Conservation (phyloP, 1,284 basidiomycete species). For the Trametes versicolor region DNA sequence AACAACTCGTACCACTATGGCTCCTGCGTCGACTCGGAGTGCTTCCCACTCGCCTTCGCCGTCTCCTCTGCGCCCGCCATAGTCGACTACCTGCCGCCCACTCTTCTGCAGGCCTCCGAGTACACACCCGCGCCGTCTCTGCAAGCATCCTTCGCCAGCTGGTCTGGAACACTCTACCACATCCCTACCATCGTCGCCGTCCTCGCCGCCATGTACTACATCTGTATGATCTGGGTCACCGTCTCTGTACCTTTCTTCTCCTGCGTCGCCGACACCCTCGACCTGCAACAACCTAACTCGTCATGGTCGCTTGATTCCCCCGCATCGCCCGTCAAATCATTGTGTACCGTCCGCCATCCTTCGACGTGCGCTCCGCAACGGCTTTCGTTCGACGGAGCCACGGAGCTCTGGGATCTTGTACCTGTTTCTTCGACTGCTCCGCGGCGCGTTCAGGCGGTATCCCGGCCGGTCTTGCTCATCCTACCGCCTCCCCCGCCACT, state of each 20-base stretch:
- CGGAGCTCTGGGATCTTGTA: background rate
- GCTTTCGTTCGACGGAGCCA: background rate
- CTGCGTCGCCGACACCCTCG: slow-evolving; percentile 1
- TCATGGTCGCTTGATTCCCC: slow-evolving; percentile 13
- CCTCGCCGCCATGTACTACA: background rate
- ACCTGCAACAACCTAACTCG: slow-evolving; percentile 14
- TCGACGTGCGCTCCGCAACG: slow-evolving; percentile 4
- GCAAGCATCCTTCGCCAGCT: background rate
- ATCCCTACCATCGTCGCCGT: background rate
- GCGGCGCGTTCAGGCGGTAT: too few relatives aligned
- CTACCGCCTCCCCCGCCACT: too few relatives aligned
- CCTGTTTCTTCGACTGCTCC: too few relatives aligned
- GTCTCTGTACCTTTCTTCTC: slow-evolving; percentile 4
- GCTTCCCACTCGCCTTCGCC: too few relatives aligned
- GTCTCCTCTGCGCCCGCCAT: slow-evolving; percentile 6
- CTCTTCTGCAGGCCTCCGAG: background rate
- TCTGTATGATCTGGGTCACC: background rate
- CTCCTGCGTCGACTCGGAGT: slow-evolving; percentile 1
- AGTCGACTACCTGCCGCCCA: background rate
- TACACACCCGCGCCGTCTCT: background rate
- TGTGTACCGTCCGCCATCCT: background rate
- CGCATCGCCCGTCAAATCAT: slow-evolving; percentile 12
- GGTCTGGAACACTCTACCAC: background rate
- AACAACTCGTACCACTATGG: slow-evolving; percentile 10
- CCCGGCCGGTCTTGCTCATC: too few relatives aligned